Evolutionary conservation across 345 rosid species (phyloP), one percentile per base, ranked within the genome.

Genomic region (Populus simonii): DNA sequence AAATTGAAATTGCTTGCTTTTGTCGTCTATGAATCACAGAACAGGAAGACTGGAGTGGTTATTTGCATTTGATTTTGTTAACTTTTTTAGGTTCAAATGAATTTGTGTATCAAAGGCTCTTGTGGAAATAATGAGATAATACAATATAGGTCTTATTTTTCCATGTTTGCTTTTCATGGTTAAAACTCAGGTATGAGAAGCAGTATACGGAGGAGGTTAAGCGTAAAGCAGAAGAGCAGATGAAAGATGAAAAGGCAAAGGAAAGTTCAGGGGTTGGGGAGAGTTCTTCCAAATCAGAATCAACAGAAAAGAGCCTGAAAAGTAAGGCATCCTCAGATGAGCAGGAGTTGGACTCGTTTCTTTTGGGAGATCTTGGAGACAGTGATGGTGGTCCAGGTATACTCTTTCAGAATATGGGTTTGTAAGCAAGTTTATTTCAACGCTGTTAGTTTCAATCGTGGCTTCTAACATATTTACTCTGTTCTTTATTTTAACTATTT

Each of bases 301-400:
- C 66, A 57, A 51, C 70, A 16, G 89, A 89, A 70, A 89, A 83
- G 85, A 86, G 73, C 35, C 71, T 83, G 70, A 84, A 79, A 77
- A 89, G 76, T 71, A 90, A 79, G 83, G 76, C 85, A n/a, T 87
- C 92, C 1, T 87, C 89, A 15, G 74, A 81, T 85, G 95, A 92
- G 88, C 95, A 93, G 81, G 98, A 93, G 78, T 82, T 94, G 81
- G 98, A 94, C 79, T 78, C 93, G 11, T 94, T 89, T 87, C 97
- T 94, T 57, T 75, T 94, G 80, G 98, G 98, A 75, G 98, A 94
- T 85, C 87, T 89, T 66, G 98, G 90, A 77, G 95, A 94, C 72
- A 88, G 95, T 70, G 97, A 94, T 80, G 98, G 87, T 11, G 98
- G 85, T 67, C 81, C 83, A 83, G 98, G 98, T 94, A 81, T 81